phyloP scores from a whole-genome alignment of 768 basidiomycete species.

The Lentinus tigrinus region DNA sequence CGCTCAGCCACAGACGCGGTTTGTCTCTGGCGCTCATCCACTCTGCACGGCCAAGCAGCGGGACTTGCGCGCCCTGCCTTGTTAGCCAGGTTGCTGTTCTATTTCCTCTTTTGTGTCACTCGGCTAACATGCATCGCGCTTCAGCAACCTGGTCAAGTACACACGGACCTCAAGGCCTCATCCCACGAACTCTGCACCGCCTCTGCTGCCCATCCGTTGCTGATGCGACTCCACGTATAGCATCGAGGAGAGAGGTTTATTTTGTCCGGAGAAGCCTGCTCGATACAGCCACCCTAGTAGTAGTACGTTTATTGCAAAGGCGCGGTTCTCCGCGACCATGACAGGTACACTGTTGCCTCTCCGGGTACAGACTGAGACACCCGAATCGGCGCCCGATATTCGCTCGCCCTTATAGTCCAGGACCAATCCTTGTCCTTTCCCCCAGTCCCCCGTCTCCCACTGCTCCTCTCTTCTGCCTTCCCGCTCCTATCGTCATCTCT shows the following conservation, averaged over 20 bases:
- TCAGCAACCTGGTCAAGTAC: not conserved
- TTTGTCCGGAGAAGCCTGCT: not conserved
- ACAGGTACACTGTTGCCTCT: conserved; percentile 3
- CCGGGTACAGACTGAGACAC: conserved; percentile 1
- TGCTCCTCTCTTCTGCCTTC: no score
- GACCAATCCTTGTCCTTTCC: not conserved
- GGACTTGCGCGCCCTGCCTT: no score
- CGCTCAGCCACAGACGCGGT: no score
- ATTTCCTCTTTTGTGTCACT: no score
- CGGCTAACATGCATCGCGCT: no score
- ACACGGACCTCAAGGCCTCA: conserved; percentile 6
- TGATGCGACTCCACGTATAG: not conserved
- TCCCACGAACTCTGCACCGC: not conserved
- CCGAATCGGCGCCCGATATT: conserved; percentile 4
- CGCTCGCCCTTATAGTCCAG: conserved; percentile 6
- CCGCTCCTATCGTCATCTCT: not conserved
- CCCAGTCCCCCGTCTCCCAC: not conserved
- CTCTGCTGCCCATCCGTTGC: not conserved
- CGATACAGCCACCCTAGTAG: conserved; percentile 1
- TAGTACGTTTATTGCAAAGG: conserved; percentile 6
- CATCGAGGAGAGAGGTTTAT: not conserved
- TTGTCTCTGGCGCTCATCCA: no score
- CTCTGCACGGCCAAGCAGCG: no score
- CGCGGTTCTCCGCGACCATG: not conserved
- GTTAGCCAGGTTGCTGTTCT: no score